Evolutionary conservation across 305 asterid species (phyloP).

Genomic region (Solanum aculeatissimum): DNA sequence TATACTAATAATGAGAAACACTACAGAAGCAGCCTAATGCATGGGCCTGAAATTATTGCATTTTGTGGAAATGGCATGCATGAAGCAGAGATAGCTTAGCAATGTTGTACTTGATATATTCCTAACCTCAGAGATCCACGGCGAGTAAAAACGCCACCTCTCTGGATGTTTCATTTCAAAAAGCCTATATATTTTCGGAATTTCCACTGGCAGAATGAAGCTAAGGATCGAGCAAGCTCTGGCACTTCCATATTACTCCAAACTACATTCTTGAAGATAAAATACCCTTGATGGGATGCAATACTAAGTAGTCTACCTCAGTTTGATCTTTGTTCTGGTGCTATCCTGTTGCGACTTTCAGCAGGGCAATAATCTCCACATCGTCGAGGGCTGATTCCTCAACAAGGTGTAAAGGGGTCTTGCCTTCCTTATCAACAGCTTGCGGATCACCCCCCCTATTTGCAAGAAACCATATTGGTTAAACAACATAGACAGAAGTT

Average conservation of each 20-base stretch:
- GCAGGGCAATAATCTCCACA: conserved; percentile 54
- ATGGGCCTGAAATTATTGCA: background rate
- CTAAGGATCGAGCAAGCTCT: background rate
- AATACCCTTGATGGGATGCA: background rate
- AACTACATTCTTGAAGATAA: background rate
- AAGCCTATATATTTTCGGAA: background rate
- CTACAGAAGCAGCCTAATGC: background rate
- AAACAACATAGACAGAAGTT: background rate
- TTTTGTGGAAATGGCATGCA: background rate
- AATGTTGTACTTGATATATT: background rate
- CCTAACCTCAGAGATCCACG: background rate
- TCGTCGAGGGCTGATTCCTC: conserved; percentile 48
- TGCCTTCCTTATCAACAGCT: conserved; percentile 60
- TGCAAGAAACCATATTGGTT: background rate
- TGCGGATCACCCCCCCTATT: conserved; percentile 77
- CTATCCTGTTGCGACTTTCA: conserved; percentile 51
- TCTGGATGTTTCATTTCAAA: background rate
- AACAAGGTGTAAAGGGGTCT: conserved; percentile 51
- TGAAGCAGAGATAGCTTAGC: background rate
- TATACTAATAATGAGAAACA: background rate
- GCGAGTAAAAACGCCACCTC: background rate
- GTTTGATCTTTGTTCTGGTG: background rate
- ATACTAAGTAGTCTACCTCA: background rate
- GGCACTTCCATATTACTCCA: background rate
- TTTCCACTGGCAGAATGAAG: background rate